Evolutionary conservation across 2,329 filamentous ascomycete species (phyloP).

Genomic region (Simplicillium sp.): DNA sequence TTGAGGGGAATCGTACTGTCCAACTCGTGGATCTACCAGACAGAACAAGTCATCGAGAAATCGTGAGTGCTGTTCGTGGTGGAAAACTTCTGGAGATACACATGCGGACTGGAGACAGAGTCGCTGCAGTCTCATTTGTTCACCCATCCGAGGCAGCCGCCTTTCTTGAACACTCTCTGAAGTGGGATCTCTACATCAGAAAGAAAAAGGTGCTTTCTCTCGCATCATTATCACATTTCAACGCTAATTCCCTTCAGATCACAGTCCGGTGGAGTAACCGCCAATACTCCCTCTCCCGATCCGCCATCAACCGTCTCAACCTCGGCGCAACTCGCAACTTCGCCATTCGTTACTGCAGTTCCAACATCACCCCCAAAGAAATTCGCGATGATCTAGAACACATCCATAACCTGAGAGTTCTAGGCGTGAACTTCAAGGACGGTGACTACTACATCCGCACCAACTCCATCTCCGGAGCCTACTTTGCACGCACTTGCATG

Average conservation of each 20-base stretch:
- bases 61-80: slow-evolving; percentile 56
- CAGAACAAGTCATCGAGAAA: slow-evolving; percentile 53
- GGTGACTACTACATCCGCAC: slow-evolving; percentile 60
- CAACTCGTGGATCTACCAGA: slow-evolving; percentile 53
- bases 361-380: slow-evolving; percentile 48
- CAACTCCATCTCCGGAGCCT: slow-evolving; percentile 67
- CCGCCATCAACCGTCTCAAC: slow-evolving; percentile 55
- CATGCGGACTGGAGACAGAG: slow-evolving; percentile 47
- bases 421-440: slow-evolving; percentile 51
- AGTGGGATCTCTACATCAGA: slow-evolving; percentile 58
- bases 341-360: slow-evolving; percentile 51
- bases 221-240: neutral
- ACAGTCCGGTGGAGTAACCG: slow-evolving; percentile 57
- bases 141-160: slow-evolving; percentile 50
- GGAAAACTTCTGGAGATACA: slow-evolving; percentile 63
- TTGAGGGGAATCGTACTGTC: slow-evolving; percentile 45
- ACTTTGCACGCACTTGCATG: slow-evolving; percentile 72
- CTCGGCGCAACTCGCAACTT: slow-evolving; percentile 66
- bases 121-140: slow-evolving; percentile 61
- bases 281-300: slow-evolving; percentile 55
- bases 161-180: slow-evolving; percentile 56
- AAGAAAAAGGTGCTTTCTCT: slow-evolving; percentile 18
- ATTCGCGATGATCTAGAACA: slow-evolving; percentile 71
- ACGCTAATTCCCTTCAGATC: too few species aligned
- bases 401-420: slow-evolving; percentile 68